Percentiles rank a stretch among this genome's conserved stretches.
Evolutionary conservation across 768 basidiomycete genomes (phyloP).

Genomic region (Tricholomella constricta): DNA sequence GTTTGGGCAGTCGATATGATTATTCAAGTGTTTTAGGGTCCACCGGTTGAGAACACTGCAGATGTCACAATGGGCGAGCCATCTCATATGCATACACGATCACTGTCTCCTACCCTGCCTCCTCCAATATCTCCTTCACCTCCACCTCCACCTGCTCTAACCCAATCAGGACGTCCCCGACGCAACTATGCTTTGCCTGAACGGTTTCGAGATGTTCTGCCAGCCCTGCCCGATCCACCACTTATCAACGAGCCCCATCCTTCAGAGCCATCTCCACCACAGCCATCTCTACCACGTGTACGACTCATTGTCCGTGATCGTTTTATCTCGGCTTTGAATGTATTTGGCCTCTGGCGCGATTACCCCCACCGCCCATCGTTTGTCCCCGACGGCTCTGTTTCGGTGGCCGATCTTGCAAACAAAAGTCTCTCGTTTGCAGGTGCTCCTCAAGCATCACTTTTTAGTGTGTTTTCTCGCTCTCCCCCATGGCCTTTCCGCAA

Average conservation of each 20-base stretch:
- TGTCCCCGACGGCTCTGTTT: slow-evolving; percentile 23
- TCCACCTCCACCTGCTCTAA: slow-evolving; percentile 10
- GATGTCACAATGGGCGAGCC: neutral
- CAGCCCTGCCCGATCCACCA: slow-evolving; percentile 2
- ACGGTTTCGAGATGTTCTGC: slow-evolving; percentile 13
- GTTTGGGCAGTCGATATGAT: neutral
- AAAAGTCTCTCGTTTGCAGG: neutral
- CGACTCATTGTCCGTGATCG: slow-evolving; percentile 18
- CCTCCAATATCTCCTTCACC: neutral
- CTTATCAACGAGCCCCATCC: neutral
- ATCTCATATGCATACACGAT: neutral
- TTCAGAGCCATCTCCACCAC: neutral
- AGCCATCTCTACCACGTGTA: slow-evolving; percentile 9
- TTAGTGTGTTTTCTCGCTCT: neutral
- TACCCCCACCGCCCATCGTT: too few species aligned
- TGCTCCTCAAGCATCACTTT: neutral
- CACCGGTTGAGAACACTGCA: neutral
- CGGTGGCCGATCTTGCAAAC: slow-evolving; percentile 12
- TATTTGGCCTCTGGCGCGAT: slow-evolving; percentile 22
- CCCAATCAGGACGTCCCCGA: slow-evolving; percentile 15
- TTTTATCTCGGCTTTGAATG: slow-evolving; percentile 19
- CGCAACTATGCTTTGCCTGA: slow-evolving; percentile 14
- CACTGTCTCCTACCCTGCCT: slow-evolving; percentile 2
- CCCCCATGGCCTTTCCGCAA: too few species aligned
- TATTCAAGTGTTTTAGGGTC: neutral